Evolutionary conservation across 2,329 filamentous ascomycete genomes (phyloP).

Genomic region (Lecanicillium sp.): DNA sequence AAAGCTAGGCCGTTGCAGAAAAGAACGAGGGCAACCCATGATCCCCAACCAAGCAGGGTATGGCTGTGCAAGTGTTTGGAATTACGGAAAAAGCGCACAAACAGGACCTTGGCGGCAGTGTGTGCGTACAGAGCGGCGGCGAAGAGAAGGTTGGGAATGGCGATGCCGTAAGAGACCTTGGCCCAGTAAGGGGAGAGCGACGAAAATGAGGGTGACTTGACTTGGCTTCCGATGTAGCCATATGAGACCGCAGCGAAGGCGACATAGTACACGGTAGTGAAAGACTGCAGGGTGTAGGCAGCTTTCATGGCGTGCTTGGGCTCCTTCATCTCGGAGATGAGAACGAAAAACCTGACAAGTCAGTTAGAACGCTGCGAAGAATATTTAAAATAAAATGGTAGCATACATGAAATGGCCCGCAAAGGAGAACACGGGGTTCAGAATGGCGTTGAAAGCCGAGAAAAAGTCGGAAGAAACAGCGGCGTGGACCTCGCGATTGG

Average conservation of each 20-base stretch:
- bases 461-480: constrained; percentile 26
- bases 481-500: constrained; percentile 31
- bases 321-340: constrained; percentile 47
- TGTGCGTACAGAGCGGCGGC: constrained; percentile 45
- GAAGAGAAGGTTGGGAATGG: constrained; percentile 44
- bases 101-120: constrained; percentile 45
- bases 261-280: constrained; percentile 45
- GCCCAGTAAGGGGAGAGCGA: constrained; percentile 38
- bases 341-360: constrained; percentile 45
- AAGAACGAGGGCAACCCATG: constrained; percentile 41
- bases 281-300: constrained; percentile 42
- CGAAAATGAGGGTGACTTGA: constrained; percentile 42
- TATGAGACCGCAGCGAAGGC: constrained; percentile 46
- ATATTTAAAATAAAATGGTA: background rate
- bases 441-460: constrained; percentile 28
- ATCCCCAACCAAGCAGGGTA: constrained; percentile 38
- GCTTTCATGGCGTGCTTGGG: constrained; percentile 47
- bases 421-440: constrained; percentile 47
- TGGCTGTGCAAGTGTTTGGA: constrained; percentile 42
- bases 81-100: constrained; percentile 41
- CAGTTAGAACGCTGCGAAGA: no score
- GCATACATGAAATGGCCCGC: constrained; percentile 44
- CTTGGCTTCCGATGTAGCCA: constrained; percentile 40
- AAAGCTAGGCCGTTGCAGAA: constrained; percentile 40
- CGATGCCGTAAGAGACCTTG: constrained; percentile 45